Evolutionary conservation across 2,329 filamentous ascomycete species (phyloP), one percentile per base, ranked within the genome.

Genomic region (Parascedosporium putredinis): DNA sequence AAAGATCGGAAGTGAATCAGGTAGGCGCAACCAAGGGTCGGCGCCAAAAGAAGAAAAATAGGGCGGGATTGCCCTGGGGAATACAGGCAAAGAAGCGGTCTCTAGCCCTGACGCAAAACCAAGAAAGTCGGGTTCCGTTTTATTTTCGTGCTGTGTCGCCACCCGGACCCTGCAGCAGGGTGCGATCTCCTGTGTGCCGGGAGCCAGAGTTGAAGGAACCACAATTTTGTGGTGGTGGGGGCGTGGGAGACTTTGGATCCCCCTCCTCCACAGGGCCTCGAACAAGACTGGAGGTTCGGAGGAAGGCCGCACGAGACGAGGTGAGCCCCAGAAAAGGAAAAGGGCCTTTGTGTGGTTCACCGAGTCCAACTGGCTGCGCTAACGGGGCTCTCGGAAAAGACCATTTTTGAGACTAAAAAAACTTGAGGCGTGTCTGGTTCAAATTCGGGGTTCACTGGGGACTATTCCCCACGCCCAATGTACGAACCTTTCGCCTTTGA

Each of bases 131-230:
- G 12, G 45, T 47, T 47, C 45, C 45, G 45, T 22, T 18, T 47
- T 47, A 36, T 47, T 47, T 47, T 47, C 45, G 45, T 47, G 29
- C 20, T 16, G 45, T 24, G 14, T 47, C n/a, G 45, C 45, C 45
- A 47, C 45, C 25, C 12, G 31, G n/a, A 38, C 45, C 45, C 31
- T 47, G 38, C 38, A 42, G 38, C n/a, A n/a, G 18, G 20, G 38
- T 42, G 23, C 38, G 38, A 42, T 42, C 38, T 42, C 20, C 38
- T 31, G 27, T 31, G 27, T 6, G 27, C 27, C 38, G 38, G 38
- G 23, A 42, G 38, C 38, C 38, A 20, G 22, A 42, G 20, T 12
- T 10, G 18, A 16, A 36, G 14, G 33, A 16, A 16, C 3, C 20
- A 16, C 33, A n/a, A 9, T 36, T 22, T 42, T 20, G 18, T 42